Evolutionary conservation across 2,329 filamentous ascomycete species (phyloP), one percentile per base, ranked within the genome.

Genomic region (Fusarium abutilonis): DNA sequence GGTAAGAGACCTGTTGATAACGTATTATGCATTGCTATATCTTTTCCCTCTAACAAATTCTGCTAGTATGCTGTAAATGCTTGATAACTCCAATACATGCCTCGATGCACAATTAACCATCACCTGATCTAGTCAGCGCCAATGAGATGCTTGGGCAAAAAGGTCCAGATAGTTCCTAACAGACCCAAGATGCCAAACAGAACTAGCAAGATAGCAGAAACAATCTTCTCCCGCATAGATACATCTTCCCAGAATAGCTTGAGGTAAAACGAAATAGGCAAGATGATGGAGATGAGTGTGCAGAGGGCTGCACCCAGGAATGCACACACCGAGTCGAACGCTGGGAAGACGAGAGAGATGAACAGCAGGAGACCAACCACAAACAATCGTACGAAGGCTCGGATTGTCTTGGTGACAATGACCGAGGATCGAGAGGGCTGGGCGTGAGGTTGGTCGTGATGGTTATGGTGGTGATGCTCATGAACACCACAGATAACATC

Each of bases 251-350:
- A 87, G 74, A 96, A 98, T 1, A 98, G 86, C 77, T 93, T 96
- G 53, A 98, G 78, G 72, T 98, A 93, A 73, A 99, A 98, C 5
- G 88, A 84, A 29, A 97, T 80, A 1, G 94, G 95, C 46, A 99
- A 75, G 15, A 96, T 93, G 65, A 98, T 88, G 77, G 94, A 98
- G 65, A 98, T 96, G 15, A 91, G 92, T 70, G 97, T 97, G 78
- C 94, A 97, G 14, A 97, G 83, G 4, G 93, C 90, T 35, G 90
- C 92, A 11, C 95, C 94, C 78, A 98, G 88, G 60, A 97, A 88
- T 4, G 91, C 90, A 88, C 96, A 96, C 72, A 97, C 93, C 48
- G 89, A 88, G 73, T 97, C 93, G 71, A 97, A 97, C 0, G 87
- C 85, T 1, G 93, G 93, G 71, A 87, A 86, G 3, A 82, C 58